phyloP scores from a whole-genome alignment of 2,329 filamentous ascomycete species.

The Zalaria sp. region DNA sequence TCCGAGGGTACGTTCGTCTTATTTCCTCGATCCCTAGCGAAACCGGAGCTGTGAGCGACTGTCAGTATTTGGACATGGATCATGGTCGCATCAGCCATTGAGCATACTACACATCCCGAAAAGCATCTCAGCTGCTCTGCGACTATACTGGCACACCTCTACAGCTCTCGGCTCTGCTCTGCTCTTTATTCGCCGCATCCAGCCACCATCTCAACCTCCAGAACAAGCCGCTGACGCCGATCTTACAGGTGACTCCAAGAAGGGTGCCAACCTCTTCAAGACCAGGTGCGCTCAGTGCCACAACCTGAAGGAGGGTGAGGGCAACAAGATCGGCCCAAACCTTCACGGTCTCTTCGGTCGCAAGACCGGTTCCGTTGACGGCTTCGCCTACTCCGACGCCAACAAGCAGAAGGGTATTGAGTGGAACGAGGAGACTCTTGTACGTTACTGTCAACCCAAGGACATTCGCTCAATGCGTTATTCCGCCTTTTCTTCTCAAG shows the following conservation, averaged over 20 bases:
- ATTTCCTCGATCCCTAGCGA: not conserved
- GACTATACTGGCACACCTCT: too few relatives aligned
- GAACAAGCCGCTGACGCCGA: not conserved
- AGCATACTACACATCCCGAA: too few relatives aligned
- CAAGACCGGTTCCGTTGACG: conserved; percentile 79
- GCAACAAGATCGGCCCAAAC: conserved; percentile 97
- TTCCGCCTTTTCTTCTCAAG: not conserved
- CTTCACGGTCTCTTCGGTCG: conserved; percentile 96
- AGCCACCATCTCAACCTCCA: too few relatives aligned
- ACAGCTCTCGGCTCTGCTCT: too few relatives aligned
- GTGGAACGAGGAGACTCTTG: conserved; percentile 77
- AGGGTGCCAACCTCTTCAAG: conserved; percentile 99
- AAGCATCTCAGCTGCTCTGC: too few relatives aligned
- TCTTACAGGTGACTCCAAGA: conserved; percentile 68
- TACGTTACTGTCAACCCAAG: conserved; percentile 24
- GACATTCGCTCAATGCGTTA: not conserved
- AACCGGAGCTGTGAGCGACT: too few relatives aligned
- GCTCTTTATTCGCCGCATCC: too few relatives aligned
- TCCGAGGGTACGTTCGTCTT: conserved; percentile 16
- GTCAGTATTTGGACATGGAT: too few relatives aligned
- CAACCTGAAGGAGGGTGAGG: conserved; percentile 77
- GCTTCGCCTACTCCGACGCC: conserved; percentile 96
- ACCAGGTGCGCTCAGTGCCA: conserved; percentile 98
- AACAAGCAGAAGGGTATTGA: conserved; percentile 94
- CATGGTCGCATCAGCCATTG: too few relatives aligned